These are phyloP conservation scores for Nicotiana noctiflora DNA, from an alignment of 257 asterid species.

Conservation along the genomic window DNA sequence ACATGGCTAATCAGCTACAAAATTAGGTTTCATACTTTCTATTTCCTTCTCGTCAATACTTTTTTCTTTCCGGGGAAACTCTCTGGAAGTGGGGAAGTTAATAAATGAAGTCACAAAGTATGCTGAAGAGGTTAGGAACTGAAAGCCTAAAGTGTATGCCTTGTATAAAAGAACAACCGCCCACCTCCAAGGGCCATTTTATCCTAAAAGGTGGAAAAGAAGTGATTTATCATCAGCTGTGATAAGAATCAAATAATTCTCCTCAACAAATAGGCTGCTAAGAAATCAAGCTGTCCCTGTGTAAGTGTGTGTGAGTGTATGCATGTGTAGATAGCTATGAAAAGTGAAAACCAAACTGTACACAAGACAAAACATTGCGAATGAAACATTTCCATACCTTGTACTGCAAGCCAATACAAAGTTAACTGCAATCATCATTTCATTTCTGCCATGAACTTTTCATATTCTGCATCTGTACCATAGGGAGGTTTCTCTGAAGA, in stretches of 20 bases:
- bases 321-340: not conserved
- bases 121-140: not conserved
- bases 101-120: not conserved
- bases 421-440: conserved; percentile 31
- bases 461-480: conserved; percentile 70
- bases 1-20: not conserved
- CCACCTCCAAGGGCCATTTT: not conserved
- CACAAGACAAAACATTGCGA: not conserved
- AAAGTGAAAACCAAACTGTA: not conserved
- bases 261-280: not conserved
- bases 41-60: not conserved
- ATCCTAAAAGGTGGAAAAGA: not conserved
- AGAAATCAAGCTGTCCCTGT: not conserved
- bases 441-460: conserved; percentile 97
- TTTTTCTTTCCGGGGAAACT: not conserved
- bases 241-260: not conserved
- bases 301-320: not conserved
- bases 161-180: not conserved
- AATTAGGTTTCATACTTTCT: not conserved
- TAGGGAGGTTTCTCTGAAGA: conserved; percentile 48
- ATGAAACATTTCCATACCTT: conserved; percentile 12
- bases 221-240: not conserved
- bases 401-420: conserved; percentile 4
- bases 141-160: not conserved
- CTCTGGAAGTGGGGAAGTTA: not conserved